phyloP scores from a whole-genome alignment of 2,329 filamentous ascomycete genomes.

The Cladorrhinum sp. region DNA sequence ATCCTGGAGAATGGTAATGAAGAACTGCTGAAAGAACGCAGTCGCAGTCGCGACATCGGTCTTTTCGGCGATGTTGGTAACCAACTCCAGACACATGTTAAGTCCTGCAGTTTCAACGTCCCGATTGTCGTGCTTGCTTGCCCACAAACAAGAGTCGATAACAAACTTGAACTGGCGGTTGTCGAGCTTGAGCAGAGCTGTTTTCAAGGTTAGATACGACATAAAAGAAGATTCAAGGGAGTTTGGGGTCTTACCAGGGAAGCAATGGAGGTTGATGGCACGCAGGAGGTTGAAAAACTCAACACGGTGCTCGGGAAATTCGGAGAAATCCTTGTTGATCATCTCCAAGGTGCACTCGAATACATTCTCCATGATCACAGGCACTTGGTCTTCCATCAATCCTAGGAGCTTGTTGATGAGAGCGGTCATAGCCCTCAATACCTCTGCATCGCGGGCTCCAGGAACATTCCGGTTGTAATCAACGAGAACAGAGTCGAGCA shows the following conservation, averaged over 20 bases:
- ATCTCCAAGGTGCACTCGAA: slow-evolving; percentile 98
- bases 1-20: slow-evolving; percentile 90
- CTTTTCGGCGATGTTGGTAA: slow-evolving; percentile 95
- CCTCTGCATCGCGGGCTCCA: slow-evolving; percentile 92
- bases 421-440: slow-evolving; percentile 94
- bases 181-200: slow-evolving; percentile 84
- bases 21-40: slow-evolving; percentile 98
- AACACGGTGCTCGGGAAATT: slow-evolving; percentile 98
- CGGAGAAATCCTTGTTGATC: slow-evolving; percentile 99
- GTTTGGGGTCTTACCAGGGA: slow-evolving; percentile 59
- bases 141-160: slow-evolving; percentile 99
- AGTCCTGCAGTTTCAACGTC: slow-evolving; percentile 95
- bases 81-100: slow-evolving; percentile 96
- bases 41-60: slow-evolving; percentile 82
- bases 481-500: slow-evolving; percentile 87
- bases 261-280: slow-evolving; percentile 95
- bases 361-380: slow-evolving; percentile 95
- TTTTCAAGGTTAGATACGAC: slow-evolving; percentile 14
- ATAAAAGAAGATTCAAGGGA: slow-evolving; percentile 11
- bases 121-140: slow-evolving; percentile 99
- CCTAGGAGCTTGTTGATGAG: slow-evolving; percentile 93
- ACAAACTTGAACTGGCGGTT: slow-evolving; percentile 98
- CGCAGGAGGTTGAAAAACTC: slow-evolving; percentile 98
- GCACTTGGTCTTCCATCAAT: slow-evolving; percentile 97
- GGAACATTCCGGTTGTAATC: slow-evolving; percentile 98